Percentiles rank a stretch among this genome's conserved stretches.
Conservation (phyloP, 148 eudicot genomes). For the Camellia granthamiana region DNA sequence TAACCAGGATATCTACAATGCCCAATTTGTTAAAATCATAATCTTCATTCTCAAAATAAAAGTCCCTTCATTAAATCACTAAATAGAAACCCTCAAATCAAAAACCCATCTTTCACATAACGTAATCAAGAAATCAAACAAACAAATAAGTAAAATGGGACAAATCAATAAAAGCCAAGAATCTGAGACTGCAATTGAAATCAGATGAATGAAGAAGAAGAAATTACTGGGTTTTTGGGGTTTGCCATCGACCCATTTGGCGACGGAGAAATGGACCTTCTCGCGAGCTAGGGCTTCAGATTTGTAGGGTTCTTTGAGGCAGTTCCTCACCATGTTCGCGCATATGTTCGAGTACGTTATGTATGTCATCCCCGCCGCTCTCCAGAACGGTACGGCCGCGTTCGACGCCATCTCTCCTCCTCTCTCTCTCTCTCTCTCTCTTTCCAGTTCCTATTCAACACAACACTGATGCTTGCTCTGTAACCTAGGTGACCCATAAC, state of each 20-base stretch:
- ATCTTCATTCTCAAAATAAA: too few relatives aligned
- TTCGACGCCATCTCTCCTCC: conserved; percentile 45
- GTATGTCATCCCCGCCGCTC: conserved; percentile 97
- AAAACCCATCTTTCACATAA: background rate
- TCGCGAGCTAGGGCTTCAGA: conserved; percentile 64
- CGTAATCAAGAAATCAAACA: background rate
- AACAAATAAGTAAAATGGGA: background rate
- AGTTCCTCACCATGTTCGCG: conserved; percentile 77
- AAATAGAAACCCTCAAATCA: too few relatives aligned
- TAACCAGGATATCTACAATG: background rate
- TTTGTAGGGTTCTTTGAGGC: conserved; percentile 85
- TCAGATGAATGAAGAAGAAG: background rate
- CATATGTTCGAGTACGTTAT: conserved; percentile 87
- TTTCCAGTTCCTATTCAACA: background rate
- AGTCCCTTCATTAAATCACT: background rate
- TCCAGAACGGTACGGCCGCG: conserved; percentile 93
- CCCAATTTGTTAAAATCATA: too few relatives aligned
- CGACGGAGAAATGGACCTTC: conserved; percentile 73
- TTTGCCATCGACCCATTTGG: conserved; percentile 76
- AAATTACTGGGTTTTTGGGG: conserved; percentile 64
- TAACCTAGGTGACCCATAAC: too few relatives aligned
- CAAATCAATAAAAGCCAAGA: conserved; percentile 4
- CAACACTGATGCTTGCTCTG: too few relatives aligned
- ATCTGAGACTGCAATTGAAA: background rate
- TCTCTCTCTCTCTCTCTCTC: background rate